Evolutionary conservation across 2,329 filamentous ascomycete genomes (phyloP), one percentile per base, ranked within the genome.

Genomic region (Diaporthe sp.): DNA sequence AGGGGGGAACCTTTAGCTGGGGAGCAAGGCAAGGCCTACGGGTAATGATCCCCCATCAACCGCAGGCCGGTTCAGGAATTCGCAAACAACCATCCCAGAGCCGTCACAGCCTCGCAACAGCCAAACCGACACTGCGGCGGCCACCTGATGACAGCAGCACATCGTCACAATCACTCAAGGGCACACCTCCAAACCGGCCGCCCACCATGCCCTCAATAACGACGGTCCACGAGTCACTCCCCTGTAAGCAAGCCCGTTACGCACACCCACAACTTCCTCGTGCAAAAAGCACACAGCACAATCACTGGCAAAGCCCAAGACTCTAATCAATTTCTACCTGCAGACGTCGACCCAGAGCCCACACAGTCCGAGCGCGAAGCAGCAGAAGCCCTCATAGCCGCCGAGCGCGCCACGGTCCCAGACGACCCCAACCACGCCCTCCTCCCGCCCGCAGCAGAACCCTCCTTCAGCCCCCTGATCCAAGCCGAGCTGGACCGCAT

Each of bases 301-400:
- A 72, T 15, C 39, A 51, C n/a, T 25, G 2, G 31, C 57, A 15
- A 58, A 39, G 5, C 19, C 4, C 58, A 65, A 44, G 19, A 44
- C 13, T 17, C 51, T 53, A 79, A 72, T 58, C 67, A 70, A 77
- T 65, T 72, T 57, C 71, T 75, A 39, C 70, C 42, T 44, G 42
- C 83, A 97, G 95, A 98, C 85, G 93, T 98, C 83, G 96, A 99
- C 86, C 81, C 88, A 25, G 90, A 93, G 72, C 93, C 94, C 55
- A 92, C 93, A 8, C 82, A 89, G 28, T 79, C 86, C 69, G 90
- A 92, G 80, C 91, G 94, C 80, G 85, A 88, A 74, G 89, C 91
- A 77, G 95, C 95, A 74, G 88, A 92, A 83, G 86, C 90, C 77
- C 91, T 96, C 78, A 93, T 98, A 79, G 82, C 88, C 76, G 86